Conservation (phyloP, 768 basidiomycete genomes). For the Serendipita vermifera region DNA sequence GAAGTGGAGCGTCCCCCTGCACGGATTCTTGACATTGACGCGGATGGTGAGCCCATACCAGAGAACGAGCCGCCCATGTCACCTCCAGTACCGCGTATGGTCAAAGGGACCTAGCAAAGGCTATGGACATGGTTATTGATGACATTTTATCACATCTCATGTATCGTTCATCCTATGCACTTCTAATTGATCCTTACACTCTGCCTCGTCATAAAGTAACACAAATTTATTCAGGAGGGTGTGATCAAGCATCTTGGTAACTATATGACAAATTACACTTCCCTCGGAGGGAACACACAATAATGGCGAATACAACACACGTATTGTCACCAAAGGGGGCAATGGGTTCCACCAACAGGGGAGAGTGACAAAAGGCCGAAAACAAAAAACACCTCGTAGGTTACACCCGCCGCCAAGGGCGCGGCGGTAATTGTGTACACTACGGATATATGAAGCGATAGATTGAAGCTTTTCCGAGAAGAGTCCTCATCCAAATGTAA, state of each 20-base stretch:
- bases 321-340: background rate
- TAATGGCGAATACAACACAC: constrained; percentile 1
- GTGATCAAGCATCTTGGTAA: background rate
- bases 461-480: too few species aligned
- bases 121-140: background rate
- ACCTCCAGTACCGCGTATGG: background rate
- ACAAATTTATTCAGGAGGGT: background rate
- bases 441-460: too few species aligned
- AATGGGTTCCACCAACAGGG: too few species aligned
- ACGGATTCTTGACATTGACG: constrained; percentile 35
- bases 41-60: constrained; percentile 29
- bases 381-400: too few species aligned
- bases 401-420: too few species aligned
- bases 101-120: too few species aligned
- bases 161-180: background rate
- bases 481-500: too few species aligned
- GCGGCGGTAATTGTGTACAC: too few species aligned
- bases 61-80: background rate
- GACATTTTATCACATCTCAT: background rate
- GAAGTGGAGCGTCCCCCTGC: constrained; percentile 79
- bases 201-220: background rate
- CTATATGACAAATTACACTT: constrained; percentile 2
- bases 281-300: background rate
- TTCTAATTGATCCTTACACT: background rate
- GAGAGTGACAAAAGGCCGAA: too few species aligned